Evolutionary conservation across 2,329 filamentous ascomycete species (phyloP), one percentile per base, ranked within the genome.

Genomic region (Westerdykella aurantiaca): DNA sequence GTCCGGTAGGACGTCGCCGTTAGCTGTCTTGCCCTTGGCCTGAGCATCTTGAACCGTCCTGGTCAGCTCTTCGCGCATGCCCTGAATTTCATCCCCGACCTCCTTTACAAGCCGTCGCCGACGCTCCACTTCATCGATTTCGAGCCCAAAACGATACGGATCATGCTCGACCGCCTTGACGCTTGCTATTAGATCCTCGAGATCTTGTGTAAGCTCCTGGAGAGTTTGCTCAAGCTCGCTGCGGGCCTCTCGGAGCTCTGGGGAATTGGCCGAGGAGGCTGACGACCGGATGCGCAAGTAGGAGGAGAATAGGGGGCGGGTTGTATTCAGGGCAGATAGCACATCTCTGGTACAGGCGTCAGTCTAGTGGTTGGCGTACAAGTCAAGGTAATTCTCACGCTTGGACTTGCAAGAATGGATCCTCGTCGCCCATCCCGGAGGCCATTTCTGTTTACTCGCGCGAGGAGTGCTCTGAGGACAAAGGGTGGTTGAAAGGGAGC

Each of bases 211-310:
- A 23, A 93, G 81, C 21, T 84, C 75, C 38, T 76, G 73, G 44
- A 93, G 79, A 18, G 84, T 91, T 41, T 85, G 82, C 61, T 86
- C 80, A 47, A 98, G 87, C 66, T 98, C 93, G 35, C 69, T 66
- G 44, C 80, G 79, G 5, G 81, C 76, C 71, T 83, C 80, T 37
- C 74, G 68, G 14, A 83, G 77, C 65, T 84, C 80, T 33, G 64
- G 64, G 14, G 87, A 90, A 35, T 76, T 75, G 12, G 83, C 72
- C 7, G 80, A 78, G 34, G 83, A 83, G 46, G 83, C 80, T 21
- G 95, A 83, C 37, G 89, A 93, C 62, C 89, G 88, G 71, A 98
- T 98, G 63, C 93, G 91, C 35, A 95, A 80, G 74, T 95, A 98
- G 13, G 90, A 96, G 51, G 86, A 83, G 76, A 96, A 96, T 45